These are phyloP conservation scores for Austroboletus niveus DNA, from an alignment of 1,284 basidiomycete genomes.

Conservation along the genomic window DNA sequence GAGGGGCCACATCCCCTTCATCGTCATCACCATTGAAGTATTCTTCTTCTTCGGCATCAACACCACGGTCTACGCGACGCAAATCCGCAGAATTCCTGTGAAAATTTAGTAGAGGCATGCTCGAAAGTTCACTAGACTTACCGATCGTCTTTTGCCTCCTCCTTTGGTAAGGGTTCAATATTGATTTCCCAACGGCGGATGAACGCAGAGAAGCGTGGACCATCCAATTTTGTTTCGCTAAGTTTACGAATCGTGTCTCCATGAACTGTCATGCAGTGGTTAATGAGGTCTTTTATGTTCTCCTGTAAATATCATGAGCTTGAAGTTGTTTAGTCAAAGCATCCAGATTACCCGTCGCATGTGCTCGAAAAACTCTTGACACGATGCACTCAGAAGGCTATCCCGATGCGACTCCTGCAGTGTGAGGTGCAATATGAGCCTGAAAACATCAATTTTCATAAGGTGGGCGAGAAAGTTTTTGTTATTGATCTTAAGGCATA, in stretches of 20 bases:
- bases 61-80: conserved; percentile 45
- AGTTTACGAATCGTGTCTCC: conserved; percentile 66
- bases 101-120: conserved; percentile 19
- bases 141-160: conserved; percentile 42
- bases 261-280: conserved; percentile 81
- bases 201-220: conserved; percentile 70
- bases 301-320: conserved; percentile 50
- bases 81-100: conserved; percentile 40
- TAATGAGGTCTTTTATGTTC: conserved; percentile 83
- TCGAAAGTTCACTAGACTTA: conserved; percentile 12
- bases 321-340: conserved; percentile 1
- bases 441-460: conserved; percentile 82
- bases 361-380: conserved; percentile 92
- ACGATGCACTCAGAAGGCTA: conserved; percentile 91
- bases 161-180: conserved; percentile 73
- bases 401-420: conserved; percentile 81
- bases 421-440: conserved; percentile 82
- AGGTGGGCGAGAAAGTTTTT: conserved; percentile 84
- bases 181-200: conserved; percentile 89
- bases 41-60: conserved; percentile 79
- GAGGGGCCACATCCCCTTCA: conserved; percentile 35
- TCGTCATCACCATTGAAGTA: conserved; percentile 88
- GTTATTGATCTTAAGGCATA: conserved; percentile 83
- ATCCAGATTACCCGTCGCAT: conserved; percentile 70
- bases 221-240: conserved; percentile 59